Evolutionary conservation across 805 yeast genomes (phyloP), one percentile per base, ranked within the genome.

Genomic region (Myxozyma vanderwaltii): DNA sequence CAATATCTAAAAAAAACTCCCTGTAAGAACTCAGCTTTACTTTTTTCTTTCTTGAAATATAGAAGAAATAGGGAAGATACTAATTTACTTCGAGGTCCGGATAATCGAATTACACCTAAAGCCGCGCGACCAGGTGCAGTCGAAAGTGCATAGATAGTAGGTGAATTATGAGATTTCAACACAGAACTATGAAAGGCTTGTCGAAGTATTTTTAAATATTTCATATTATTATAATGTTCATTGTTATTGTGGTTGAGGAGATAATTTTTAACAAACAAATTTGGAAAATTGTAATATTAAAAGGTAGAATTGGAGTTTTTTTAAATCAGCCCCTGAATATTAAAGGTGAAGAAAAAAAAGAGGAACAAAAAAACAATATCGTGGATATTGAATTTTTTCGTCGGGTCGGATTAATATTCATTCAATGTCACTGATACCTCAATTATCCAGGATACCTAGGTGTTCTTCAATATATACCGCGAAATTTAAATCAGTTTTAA

Each of bases 131-230:
- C 85, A 0, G 88, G 82, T 7, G 87, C 84, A 0, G 98, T 92
- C 0, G 98, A 89, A 17, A 91, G 75, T 0, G 99, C 99, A 75
- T 86, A 94, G 0, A 94, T 85, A 0, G 99, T 94, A 8, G 94
- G 54, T 39, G 46, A 24, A 12, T 12, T 19, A 8, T 17, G 19
- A 39, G 27, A 17, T 13, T 13, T 21, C 19, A 19, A 24, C 3
- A 26, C 12, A 3, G 23, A 24, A 19, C 31, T 21, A 21, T 19
- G 23, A 8, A 13, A 44, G 17, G n/a, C n/a, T n/a, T 47, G 39
- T 21, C 26, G 24, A 2, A 43, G 10, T 23, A 51, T 36, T 27
- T 29, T 29, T 33, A 21, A n/a, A 33, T 5, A 31, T 47, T 17
- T 31, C 51, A 47, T 47, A 21, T 17, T 47, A 17, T 31, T 15